These are phyloP conservation scores for Botryosphaeria dothidea DNA, from an alignment of 2,329 filamentous ascomycete species.

Conservation along the genomic window DNA sequence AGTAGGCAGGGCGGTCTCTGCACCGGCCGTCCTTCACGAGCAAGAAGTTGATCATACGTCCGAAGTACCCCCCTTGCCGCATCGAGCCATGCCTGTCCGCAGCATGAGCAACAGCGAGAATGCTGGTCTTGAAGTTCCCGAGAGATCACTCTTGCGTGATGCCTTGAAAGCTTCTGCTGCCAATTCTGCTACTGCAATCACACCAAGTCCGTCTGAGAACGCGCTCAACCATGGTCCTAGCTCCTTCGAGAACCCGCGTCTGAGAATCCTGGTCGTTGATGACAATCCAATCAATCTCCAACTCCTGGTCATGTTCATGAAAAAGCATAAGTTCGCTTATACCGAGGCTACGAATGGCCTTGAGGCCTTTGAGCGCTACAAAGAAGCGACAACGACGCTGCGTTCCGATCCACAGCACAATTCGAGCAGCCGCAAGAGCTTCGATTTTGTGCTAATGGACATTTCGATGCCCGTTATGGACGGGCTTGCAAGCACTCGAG, in stretches of 20 bases:
- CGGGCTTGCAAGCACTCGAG: constrained; percentile 50
- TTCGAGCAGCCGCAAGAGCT: constrained; percentile 19
- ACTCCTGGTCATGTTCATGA: constrained; percentile 37
- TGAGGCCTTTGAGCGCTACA: constrained; percentile 36
- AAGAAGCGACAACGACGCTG: constrained; percentile 19
- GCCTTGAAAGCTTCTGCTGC: not conserved
- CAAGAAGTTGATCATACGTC: not conserved
- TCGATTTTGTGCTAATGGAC: constrained; percentile 47
- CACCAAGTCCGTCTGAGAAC: not conserved
- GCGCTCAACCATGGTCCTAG: not conserved
- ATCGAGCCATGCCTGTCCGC: not conserved
- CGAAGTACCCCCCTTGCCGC: not conserved
- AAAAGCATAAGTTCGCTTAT: constrained; percentile 37
- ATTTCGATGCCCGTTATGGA: constrained; percentile 60
- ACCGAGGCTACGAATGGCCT: constrained; percentile 38
- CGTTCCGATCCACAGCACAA: not conserved
- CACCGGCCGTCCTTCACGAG: constrained; percentile 5
- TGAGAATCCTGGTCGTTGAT: constrained; percentile 37
- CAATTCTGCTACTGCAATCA: not conserved
- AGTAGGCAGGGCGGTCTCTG: not conserved
- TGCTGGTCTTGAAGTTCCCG: constrained; percentile 7
- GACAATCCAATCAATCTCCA: constrained; percentile 44
- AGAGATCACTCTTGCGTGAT: constrained; percentile 11
- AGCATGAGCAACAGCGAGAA: constrained; percentile 9
- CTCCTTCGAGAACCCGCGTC: not conserved